phyloP scores from a whole-genome alignment of 148 eudicot species.

The Fagopyrum esculentum region DNA sequence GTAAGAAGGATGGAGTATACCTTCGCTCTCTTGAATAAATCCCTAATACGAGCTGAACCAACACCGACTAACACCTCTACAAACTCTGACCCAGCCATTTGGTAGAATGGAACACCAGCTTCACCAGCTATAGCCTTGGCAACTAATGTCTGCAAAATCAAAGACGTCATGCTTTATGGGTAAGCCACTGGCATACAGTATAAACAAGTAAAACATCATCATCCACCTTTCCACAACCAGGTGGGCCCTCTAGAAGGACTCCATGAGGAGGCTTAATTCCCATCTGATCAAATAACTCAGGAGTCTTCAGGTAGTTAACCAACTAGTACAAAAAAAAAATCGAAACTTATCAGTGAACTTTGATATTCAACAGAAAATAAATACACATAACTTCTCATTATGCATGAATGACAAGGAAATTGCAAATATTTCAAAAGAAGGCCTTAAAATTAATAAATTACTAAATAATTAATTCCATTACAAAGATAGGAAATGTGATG shows the following conservation, averaged over 20 bases:
- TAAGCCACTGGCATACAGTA: not conserved
- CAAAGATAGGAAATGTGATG: not conserved
- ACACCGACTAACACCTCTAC: slow-evolving; percentile 97
- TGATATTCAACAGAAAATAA: not conserved
- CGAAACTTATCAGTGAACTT: slow-evolving; percentile 10
- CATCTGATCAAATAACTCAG: slow-evolving; percentile 77
- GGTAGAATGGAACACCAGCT: slow-evolving; percentile 97
- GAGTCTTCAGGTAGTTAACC: slow-evolving; percentile 88
- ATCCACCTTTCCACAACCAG: slow-evolving; percentile 93
- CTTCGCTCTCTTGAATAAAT: slow-evolving; percentile 95
- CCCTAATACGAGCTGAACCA: slow-evolving; percentile 93
- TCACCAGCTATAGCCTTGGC: slow-evolving; percentile 98
- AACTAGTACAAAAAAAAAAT: slow-evolving; percentile 29
- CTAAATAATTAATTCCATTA: not conserved
- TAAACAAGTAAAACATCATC: slow-evolving; percentile 6
- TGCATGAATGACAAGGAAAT: not conserved
- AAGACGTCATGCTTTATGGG: not conserved
- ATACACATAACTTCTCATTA: not conserved
- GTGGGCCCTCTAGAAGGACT: slow-evolving; percentile 90
- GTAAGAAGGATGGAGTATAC: slow-evolving; percentile 21
- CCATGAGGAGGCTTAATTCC: slow-evolving; percentile 97
- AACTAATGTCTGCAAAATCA: slow-evolving; percentile 68
- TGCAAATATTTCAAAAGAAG: no score
- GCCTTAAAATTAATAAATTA: no score
- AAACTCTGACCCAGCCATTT: slow-evolving; percentile 98